A percentile compares a stretch with the other conserved stretches of the same genome.
Evolutionary conservation across 108 stramenopile genomes (phyloP).

Genomic region (Stephanodiscus triporus): DNA sequence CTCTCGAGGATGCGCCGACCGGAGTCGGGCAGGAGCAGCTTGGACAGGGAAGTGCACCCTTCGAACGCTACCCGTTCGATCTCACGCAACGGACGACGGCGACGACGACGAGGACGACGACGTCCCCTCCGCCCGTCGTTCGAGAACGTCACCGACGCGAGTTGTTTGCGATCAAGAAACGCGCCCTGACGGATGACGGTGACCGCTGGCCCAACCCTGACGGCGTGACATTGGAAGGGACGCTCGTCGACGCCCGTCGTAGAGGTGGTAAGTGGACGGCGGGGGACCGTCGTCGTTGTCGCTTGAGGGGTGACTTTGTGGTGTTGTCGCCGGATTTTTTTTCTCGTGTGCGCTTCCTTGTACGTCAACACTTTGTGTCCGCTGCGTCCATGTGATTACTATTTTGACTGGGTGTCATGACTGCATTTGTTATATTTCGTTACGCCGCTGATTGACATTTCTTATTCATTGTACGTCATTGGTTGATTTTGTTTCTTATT

Average conservation of each 20-base stretch:
- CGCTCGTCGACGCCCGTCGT: neutral
- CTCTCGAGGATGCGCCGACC: neutral
- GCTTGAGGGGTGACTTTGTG: no score
- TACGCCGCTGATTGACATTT: no score
- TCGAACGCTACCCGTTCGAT: neutral
- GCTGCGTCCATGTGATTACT: no score
- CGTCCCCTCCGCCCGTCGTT: neutral
- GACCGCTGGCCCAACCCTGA: neutral
- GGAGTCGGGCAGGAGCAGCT: neutral
- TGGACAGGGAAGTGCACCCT: neutral
- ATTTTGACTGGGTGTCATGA: no score
- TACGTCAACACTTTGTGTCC: no score
- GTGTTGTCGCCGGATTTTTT: no score
- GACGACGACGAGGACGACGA: neutral
- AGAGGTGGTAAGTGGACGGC: neutral
- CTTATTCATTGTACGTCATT: no score
- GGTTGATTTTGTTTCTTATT: no score
- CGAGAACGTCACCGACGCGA: no score
- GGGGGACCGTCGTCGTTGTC: no score
- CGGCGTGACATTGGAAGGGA: neutral
- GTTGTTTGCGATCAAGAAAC: neutral
- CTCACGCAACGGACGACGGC: neutral
- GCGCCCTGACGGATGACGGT: neutral
- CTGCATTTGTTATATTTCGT: no score
- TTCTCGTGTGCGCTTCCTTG: no score